Evolutionary conservation across 2,329 filamentous ascomycete species (phyloP), one percentile per base, ranked within the genome.

Genomic region (Ophiognomonia clavigignenti-juglandacearum): DNA sequence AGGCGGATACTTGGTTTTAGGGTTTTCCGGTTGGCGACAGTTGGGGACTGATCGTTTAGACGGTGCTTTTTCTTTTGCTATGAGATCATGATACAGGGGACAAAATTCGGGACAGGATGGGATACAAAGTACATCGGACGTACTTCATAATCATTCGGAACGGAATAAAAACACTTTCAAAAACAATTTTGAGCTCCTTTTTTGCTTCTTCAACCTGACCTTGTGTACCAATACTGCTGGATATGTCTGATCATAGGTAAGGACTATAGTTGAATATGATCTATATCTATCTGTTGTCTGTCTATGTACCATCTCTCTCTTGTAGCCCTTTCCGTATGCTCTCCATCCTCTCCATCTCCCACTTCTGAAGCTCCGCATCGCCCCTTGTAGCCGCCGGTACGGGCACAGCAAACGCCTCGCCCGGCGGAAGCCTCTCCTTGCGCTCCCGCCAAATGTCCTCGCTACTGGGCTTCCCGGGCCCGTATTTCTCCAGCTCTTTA

Each of bases 401-500:
- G 3, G 57, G 56, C 31, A 65, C 61, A 4, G 55, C 60, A 51
- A 82, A 82, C 1, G 68, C 72, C 2, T 66, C 63, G 2, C 67
- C 74, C 0, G 65, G 62, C n/a, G 61, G 54, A 6, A 92, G 68
- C 54, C 75, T 80, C 53, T 79, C 75, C 29, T 74, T 73, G 57
- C 93, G 80, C 46, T 83, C 74, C 64, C 85, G 79, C 93, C 93
- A 98, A 4, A 98, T 73, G 72, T 96, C 87, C 69, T 96, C 88
- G 68, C 88, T 95, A 63, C 82, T 95, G 16, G 79, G 79, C 55
- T 61, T 64, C 1, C 81, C 81, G 13, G 72, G 65, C 14, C 67
- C 80, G 64, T 89, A 85, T 63, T 82, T 85, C 32, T 77, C 78
- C 52, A 72, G 66, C 59, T 80, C 75, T 65, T 83, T 85, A 54